Conservation (phyloP, 2,329 filamentous ascomycete genomes). For the Aspergillus sp. region DNA sequence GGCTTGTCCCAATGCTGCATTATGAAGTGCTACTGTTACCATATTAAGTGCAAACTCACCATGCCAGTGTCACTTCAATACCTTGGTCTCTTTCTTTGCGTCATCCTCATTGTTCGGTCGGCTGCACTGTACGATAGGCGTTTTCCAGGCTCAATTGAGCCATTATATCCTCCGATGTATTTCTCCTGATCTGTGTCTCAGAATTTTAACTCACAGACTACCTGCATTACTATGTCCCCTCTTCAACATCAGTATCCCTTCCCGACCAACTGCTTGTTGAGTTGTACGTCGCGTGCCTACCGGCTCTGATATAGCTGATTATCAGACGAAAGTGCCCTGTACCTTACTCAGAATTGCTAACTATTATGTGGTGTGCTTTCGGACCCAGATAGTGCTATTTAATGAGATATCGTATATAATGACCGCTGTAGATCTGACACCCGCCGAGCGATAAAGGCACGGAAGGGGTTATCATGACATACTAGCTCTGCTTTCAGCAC, state of each 20-base stretch:
- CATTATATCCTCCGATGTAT: conserved; percentile 7
- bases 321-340: background rate
- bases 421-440: too few relatives aligned
- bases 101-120: conserved; percentile 6
- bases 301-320: background rate
- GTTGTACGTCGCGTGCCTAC: background rate
- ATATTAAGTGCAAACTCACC: background rate
- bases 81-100: background rate
- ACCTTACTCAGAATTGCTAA: background rate
- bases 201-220: background rate
- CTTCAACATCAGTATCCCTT: background rate
- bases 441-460: too few relatives aligned
- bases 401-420: too few relatives aligned
- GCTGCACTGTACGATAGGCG: conserved; percentile 10
- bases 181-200: background rate
- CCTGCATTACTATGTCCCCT: background rate
- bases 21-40: background rate
- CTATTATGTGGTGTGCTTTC: background rate
- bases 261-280: background rate
- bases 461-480: too few relatives aligned
- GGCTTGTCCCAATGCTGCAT: background rate
- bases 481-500: too few relatives aligned
- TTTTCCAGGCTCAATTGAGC: background rate
- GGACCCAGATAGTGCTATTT: too few relatives aligned
- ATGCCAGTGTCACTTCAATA: background rate